Evolutionary conservation across 1,284 basidiomycete genomes (phyloP).

Genomic region (Grifola frondosa): DNA sequence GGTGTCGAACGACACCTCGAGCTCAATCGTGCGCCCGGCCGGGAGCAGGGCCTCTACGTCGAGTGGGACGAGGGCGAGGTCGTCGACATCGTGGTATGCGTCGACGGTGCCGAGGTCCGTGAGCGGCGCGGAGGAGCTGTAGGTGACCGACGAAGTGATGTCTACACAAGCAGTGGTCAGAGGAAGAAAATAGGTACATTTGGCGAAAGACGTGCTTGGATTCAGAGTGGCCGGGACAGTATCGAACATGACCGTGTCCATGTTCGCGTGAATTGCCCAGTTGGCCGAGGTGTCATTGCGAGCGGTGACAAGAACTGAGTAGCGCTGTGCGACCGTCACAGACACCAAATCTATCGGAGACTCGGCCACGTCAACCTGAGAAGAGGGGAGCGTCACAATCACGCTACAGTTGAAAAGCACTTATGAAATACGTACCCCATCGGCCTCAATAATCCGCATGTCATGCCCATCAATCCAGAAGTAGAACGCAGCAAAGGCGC

Average conservation of each 20-base stretch:
- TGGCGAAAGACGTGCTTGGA: conserved; percentile 56
- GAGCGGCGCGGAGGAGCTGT: conserved; percentile 48
- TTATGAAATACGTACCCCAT: conserved; percentile 59
- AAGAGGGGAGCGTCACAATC: not conserved
- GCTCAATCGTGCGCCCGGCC: conserved; percentile 53
- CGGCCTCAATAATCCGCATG: conserved; percentile 87
- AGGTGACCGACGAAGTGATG: conserved; percentile 75
- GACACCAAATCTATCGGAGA: conserved; percentile 69
- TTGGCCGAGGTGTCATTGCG: conserved; percentile 82
- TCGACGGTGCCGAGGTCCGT: conserved; percentile 52
- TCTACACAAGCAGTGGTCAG: conserved; percentile 42
- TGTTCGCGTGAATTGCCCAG: conserved; percentile 89
- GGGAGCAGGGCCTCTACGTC: conserved; percentile 40
- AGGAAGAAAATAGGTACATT: not conserved
- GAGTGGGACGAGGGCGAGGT: conserved; percentile 62
- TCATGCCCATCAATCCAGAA: conserved; percentile 92
- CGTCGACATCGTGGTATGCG: conserved; percentile 57
- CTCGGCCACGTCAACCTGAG: conserved; percentile 73
- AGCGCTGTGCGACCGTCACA: conserved; percentile 88
- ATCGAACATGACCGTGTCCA: conserved; percentile 89
- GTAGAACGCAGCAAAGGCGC: conserved; percentile 72
- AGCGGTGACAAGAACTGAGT: conserved; percentile 88
- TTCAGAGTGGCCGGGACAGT: conserved; percentile 67
- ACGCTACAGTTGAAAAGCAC: not conserved
- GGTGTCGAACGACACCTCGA: conserved; percentile 65